Evolutionary conservation across 1,139 yeast genomes (phyloP), one percentile per base, ranked within the genome.

Genomic region (Wickerhamiella pararugosa): DNA sequence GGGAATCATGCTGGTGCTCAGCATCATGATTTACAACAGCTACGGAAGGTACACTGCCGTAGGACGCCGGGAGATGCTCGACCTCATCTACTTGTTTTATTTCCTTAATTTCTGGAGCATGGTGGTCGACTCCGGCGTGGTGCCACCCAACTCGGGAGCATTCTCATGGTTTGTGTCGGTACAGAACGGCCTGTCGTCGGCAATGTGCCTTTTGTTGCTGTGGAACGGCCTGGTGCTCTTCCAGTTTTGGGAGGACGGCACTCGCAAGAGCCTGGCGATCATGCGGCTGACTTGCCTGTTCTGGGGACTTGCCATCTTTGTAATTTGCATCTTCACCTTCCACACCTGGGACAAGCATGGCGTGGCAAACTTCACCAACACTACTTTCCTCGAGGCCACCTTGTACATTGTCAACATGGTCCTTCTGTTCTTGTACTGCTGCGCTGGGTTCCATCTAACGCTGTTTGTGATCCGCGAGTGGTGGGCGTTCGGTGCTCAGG

Each of bases 161-260:
- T 87, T 76, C 57, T 80, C 86, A 0, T 86, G 81, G 59, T 79
- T 86, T 59, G 96, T 83, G 7, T 74, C 92, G 9, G 68, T 77
- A 2, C 96, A 87, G 59, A 58, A 79, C 10, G 95, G 92, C 0
- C 53, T 81, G 15, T 71, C 80, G 0, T 75, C 86, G 21, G 78
- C 84, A 0, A 69, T 76, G 31, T 80, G 92, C 55, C 68, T 78
- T 64, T 63, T 80, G 38, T 61, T 87, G 45, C 63, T 82, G 55
- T 67, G 75, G 46, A 79, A 80, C 51, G 96, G 96, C 5, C 56
- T 90, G 6, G 61, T 86, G 27, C 86, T 90, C 34, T 84, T 83
- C 61, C 92, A 86, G 58, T 64, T 84, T 42, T 87, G 94, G 92
- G 96, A 86, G 61, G 97, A 90, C 59, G 96, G 96, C 6, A 78